Evolutionary conservation across 306 rosid genomes (phyloP), one percentile per base, ranked within the genome.

Genomic region (Hylodesmum podocarpum): DNA sequence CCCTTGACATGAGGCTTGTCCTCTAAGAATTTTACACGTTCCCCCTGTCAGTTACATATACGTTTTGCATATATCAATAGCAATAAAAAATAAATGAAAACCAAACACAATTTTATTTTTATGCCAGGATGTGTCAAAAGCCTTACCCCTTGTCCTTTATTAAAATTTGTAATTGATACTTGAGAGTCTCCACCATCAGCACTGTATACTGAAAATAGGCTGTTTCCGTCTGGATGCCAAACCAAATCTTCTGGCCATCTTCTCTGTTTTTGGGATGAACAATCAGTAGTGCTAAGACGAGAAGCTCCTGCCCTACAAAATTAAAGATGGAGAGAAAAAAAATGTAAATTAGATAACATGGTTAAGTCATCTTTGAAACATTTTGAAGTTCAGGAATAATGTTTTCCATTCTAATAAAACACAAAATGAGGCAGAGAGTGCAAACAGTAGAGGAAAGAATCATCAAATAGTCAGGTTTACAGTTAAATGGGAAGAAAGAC

Each of bases 161-260:
- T 91, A 41, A 91, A 79, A 87, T 95, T 80, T 46, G 88, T 69
- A 39, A 90, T 53, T 31, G 98, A 92, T 68, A 92, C 53, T 87
- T 95, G 99, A 46, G 96, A 87, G 57, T 95, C 99, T 25, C 97
- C 96, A 69, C 81, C 67, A 78, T 95, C 97, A 72, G 99, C 99
- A 76, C 88, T 87, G 75, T 94, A 94, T 16, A 86, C 93, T 53
- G 94, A 87, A 85, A 90, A 92, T 63, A 94, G 57, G 69, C 87
- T 78, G 74, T 81, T 80, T 57, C 98, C 98, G 36, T 90, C 89
- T 5, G 97, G 98, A 61, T 94, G 98, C 98, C 98, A 94, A 40
- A 86, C 86, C 64, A 94, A 73, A 82, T 90, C 97, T 84, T 94
- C 98, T 2, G 98, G 95, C 98, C 97, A 94, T 85, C 96, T 92